phyloP scores from a whole-genome alignment of 148 eudicot genomes.

The Silene conica region DNA sequence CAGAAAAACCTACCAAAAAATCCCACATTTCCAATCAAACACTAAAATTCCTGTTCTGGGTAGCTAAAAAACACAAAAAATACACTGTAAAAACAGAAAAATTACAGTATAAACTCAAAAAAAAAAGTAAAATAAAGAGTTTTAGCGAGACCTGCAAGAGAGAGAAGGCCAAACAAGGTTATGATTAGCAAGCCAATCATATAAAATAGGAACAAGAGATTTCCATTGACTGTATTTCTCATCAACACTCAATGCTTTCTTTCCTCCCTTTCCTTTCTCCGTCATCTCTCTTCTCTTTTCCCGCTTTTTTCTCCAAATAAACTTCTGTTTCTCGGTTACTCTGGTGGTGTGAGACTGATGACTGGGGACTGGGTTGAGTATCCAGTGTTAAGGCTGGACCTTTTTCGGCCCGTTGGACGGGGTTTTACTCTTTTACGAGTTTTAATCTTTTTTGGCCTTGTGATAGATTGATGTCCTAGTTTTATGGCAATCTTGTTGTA shows the following conservation, averaged over 20 bases:
- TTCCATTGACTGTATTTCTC: constrained; percentile 86
- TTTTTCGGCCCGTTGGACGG: no score
- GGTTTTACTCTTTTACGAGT: no score
- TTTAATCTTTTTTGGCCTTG: no score
- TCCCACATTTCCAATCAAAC: background rate
- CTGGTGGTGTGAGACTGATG: no score
- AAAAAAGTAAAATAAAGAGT: constrained; percentile 1
- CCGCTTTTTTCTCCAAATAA: background rate
- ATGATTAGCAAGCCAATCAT: constrained; percentile 92
- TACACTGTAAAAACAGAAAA: background rate
- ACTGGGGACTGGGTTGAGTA: no score
- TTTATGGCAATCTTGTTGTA: no score
- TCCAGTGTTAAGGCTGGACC: no score
- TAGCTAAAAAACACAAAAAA: background rate
- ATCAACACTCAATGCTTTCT: constrained; percentile 41
- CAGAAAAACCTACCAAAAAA: background rate
- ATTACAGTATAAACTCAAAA: background rate
- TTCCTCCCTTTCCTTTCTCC: constrained; percentile 24
- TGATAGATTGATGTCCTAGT: no score
- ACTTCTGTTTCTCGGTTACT: no score
- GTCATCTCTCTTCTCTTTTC: constrained; percentile 16
- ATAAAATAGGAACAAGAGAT: constrained; percentile 72
- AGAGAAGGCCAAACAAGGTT: constrained; percentile 95
- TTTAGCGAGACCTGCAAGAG: constrained; percentile 62
- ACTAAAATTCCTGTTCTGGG: background rate